phyloP scores from a whole-genome alignment of 2,329 filamentous ascomycete species.

The Endothia cerciana region DNA sequence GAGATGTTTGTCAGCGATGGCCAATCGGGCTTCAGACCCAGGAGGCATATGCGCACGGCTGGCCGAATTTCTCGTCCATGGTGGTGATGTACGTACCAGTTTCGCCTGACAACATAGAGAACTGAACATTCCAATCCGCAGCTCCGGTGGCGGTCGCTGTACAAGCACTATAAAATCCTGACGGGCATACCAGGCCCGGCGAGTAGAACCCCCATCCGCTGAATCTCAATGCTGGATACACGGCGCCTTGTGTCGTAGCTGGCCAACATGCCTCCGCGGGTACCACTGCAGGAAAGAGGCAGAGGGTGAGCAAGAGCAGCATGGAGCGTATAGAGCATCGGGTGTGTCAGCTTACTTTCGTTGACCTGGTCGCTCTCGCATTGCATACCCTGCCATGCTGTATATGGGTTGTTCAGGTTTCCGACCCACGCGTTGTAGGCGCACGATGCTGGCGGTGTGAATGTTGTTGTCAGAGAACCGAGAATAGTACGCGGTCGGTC shows the following conservation, averaged over 20 bases:
- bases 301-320: background rate
- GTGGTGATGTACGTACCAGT: constrained; percentile 10
- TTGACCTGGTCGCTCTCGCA: background rate
- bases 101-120: constrained; percentile 7
- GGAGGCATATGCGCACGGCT: too few species aligned
- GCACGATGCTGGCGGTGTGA: constrained; percentile 11
- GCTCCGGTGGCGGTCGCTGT: constrained; percentile 11
- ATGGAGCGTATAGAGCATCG: background rate
- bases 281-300: background rate
- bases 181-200: constrained; percentile 11
- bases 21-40: background rate
- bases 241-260: constrained; percentile 11
- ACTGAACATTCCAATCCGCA: constrained; percentile 14
- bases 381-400: constrained; percentile 2
- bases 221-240: constrained; percentile 6
- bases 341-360: background rate
- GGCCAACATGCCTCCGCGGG: constrained; percentile 17
- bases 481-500: constrained; percentile 13
- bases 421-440: constrained; percentile 7
- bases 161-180: constrained; percentile 9
- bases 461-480: constrained; percentile 16
- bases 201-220: constrained; percentile 18
- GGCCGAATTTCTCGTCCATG: too few species aligned
- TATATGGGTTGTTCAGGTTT: constrained; percentile 10
- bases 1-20: background rate